Evolutionary conservation across 495 filamentous ascomycete species (phyloP).

Genomic region (Chlorociboria aeruginascens): DNA sequence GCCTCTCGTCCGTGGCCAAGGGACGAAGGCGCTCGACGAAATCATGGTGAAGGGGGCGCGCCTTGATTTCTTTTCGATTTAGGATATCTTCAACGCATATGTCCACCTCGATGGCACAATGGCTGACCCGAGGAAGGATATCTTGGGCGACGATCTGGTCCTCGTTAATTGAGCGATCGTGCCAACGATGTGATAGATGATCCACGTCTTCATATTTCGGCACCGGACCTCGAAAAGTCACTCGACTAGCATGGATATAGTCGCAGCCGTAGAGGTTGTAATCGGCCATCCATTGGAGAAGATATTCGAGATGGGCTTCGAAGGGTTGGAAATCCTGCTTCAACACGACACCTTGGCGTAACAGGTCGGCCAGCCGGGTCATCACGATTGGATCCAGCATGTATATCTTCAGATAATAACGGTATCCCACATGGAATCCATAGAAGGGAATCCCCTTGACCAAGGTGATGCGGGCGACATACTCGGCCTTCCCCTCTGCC

Average conservation of each 20-base stretch:
- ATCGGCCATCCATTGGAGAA: slow-evolving; percentile 95
- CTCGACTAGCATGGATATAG: slow-evolving; percentile 57
- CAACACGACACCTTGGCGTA: slow-evolving; percentile 79
- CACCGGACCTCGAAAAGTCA: slow-evolving; percentile 59
- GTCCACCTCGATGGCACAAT: slow-evolving; percentile 83
- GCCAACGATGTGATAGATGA: slow-evolving; percentile 58
- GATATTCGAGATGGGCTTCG: slow-evolving; percentile 83
- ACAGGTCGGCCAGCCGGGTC: slow-evolving; percentile 69
- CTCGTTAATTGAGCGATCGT: slow-evolving; percentile 47
- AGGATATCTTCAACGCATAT: slow-evolving; percentile 79
- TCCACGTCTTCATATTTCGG: slow-evolving; percentile 50
- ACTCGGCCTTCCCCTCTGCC: slow-evolving; percentile 52
- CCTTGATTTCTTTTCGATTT: slow-evolving; percentile 61
- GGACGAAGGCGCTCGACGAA: slow-evolving; percentile 68
- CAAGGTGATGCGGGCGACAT: slow-evolving; percentile 79
- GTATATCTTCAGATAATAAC: slow-evolving; percentile 88
- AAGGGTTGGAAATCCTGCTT: slow-evolving; percentile 76
- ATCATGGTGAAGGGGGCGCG: slow-evolving; percentile 72
- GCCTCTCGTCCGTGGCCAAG: slow-evolving; percentile 52
- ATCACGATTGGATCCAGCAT: slow-evolving; percentile 74
- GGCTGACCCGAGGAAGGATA: slow-evolving; percentile 61
- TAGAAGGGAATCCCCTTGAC: slow-evolving; percentile 94
- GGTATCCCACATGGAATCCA: slow-evolving; percentile 86
- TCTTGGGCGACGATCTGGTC: slow-evolving; percentile 45
- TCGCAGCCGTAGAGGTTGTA: slow-evolving; percentile 92